These are phyloP conservation scores for Raphanus sativus DNA, from an alignment of 345 rosid species.

Conservation along the genomic window DNA sequence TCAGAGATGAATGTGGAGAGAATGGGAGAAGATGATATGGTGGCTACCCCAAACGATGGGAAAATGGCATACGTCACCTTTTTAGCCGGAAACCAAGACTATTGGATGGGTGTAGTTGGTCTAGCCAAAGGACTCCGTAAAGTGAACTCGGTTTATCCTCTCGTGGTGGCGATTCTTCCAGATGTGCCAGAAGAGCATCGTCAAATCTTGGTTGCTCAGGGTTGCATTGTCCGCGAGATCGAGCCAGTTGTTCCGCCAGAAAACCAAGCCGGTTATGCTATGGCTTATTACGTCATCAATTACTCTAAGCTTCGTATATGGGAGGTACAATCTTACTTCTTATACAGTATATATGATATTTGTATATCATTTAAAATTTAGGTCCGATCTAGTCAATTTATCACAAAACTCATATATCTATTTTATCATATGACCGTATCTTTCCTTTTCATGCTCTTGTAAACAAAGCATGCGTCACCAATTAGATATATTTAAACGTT, in stretches of 20 bases:
- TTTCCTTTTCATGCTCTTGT: neutral
- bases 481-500: neutral
- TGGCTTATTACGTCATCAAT: neutral
- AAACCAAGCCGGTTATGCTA: neutral
- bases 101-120: conserved; percentile 2
- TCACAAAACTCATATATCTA: neutral
- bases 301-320: conserved; percentile 1
- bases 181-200: neutral
- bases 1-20: neutral
- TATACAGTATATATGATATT: neutral
- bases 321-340: neutral
- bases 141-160: neutral
- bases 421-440: neutral
- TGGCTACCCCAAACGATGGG: neutral
- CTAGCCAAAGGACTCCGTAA: conserved; percentile 4
- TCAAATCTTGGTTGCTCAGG: neutral
- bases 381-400: neutral
- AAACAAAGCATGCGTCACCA: neutral
- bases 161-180: neutral
- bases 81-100: neutral
- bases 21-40: neutral
- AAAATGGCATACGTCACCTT: neutral
- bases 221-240: neutral
- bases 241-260: neutral
- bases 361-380: neutral